phyloP scores from a whole-genome alignment of 257 asterid species.

The Solanum tarijense region DNA sequence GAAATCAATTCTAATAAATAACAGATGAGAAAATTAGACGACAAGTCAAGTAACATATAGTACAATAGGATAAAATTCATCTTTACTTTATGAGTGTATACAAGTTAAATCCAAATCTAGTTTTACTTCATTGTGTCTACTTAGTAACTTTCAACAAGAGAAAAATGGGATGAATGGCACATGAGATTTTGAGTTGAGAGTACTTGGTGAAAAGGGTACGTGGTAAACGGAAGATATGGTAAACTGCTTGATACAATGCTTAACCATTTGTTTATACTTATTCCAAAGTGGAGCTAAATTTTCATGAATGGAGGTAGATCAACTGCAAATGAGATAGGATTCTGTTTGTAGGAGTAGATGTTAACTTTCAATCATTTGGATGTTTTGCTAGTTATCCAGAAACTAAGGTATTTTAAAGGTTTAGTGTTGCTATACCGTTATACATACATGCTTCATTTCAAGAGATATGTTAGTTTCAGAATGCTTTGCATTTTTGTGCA shows the following conservation, averaged over 20 bases:
- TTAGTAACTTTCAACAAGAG: not conserved
- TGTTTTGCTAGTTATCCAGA: not conserved
- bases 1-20: not conserved
- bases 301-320: not conserved
- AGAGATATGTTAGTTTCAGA: not conserved
- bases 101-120: not conserved
- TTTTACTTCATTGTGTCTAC: not conserved
- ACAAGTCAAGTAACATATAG: not conserved
- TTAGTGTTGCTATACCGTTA: not conserved
- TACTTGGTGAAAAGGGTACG: no score
- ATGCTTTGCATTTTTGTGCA: not conserved
- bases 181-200: no score
- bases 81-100: not conserved
- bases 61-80: not conserved
- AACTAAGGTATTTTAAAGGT: not conserved
- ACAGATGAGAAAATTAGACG: not conserved
- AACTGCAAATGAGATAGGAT: not conserved
- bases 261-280: not conserved
- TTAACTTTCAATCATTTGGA: not conserved
- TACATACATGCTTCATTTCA: not conserved
- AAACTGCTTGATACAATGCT: no score
- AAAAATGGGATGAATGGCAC: not conserved
- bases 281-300: not conserved
- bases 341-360: not conserved
- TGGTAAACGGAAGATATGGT: no score